Base-by-base conservation (phyloP, 257 asterid genomes). In the Euphrasia confusa region DNA sequence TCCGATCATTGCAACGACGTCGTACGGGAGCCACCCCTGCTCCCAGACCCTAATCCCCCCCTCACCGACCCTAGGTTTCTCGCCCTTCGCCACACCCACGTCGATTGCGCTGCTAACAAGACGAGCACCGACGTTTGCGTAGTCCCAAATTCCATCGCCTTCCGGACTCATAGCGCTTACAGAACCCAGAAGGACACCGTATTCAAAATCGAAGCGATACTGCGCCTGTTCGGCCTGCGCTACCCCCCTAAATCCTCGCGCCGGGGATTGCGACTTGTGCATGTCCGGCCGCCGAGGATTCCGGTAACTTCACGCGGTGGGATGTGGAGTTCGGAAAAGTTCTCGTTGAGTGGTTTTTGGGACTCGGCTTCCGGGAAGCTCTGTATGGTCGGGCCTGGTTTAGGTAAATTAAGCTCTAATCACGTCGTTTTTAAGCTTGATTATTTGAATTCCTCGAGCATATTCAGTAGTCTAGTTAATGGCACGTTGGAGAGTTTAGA, bases 301-400 rank as follows among this genome's bases (percentile, higher is more conserved):
- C 96, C 94, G 49, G 68, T 71, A 72, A 55, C 67, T 35, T 27
- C 68, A 13, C 26, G 12, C 42, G 75, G 70, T 37, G 69, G 42
- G 30, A 10, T 70, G 4, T 21, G 68, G 75, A 66, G 42, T 35
- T 67, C 62, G 11, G 24, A 54, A 55, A 72, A n/a, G 56, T 79
- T 80, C 60, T 53, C 65, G 10, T 24, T 91, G 58, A 69, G 64
- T 27, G 98, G 98, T 47, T 82, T 79, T 66, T 91, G 96, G 98
- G 81, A 84, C 72, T 86, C 90, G 57, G 30, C 59, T 21, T 74
- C 90, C 3, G 95, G 98, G 67, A 86, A 81, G 71, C 84, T 91
- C 18, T 91, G 98, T 68, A 82, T 88, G 96, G 75, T 85, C 10
- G 95, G 94, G n/a, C 62, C 85, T 17, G 96, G 91, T 69, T 50